Evolutionary conservation across 805 yeast species (phyloP).

Genomic region (Ogataea pini): DNA sequence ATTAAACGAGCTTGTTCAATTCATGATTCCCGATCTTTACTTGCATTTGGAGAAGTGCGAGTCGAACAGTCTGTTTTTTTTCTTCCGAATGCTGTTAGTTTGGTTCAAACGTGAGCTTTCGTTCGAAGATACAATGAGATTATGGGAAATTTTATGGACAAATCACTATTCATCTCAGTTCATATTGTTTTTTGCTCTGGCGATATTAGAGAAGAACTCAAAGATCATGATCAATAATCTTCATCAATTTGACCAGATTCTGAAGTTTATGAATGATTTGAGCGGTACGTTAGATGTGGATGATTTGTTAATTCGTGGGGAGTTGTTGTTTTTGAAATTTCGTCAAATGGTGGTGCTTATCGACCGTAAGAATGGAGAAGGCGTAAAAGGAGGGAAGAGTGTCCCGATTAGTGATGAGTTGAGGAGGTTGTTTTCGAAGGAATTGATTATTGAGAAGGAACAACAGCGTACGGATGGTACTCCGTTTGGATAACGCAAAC

Average conservation of each 20-base stretch:
- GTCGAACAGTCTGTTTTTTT: constrained; percentile 86
- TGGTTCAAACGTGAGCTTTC: constrained; percentile 93
- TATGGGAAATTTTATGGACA: constrained; percentile 96
- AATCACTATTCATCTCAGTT: constrained; percentile 84
- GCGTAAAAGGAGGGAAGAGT: too few relatives aligned
- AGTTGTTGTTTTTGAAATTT: constrained; percentile 77
- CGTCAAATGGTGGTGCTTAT: constrained; percentile 76
- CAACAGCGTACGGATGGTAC: constrained; percentile 33
- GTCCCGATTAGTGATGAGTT: constrained; percentile 51
- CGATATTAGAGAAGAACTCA: constrained; percentile 86
- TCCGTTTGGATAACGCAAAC: constrained; percentile 27
- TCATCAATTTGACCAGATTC: constrained; percentile 82
- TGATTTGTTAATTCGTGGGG: constrained; percentile 81
- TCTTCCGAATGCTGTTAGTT: constrained; percentile 90
- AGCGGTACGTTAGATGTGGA: constrained; percentile 73
- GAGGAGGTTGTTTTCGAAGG: constrained; percentile 58
- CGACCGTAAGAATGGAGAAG: constrained; percentile 45
- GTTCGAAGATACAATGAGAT: constrained; percentile 69
- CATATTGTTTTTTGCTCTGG: constrained; percentile 83
- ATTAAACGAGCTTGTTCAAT: constrained; percentile 80
- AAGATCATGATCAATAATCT: constrained; percentile 73
- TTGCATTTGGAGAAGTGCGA: constrained; percentile 85
- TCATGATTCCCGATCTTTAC: constrained; percentile 84
- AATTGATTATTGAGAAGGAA: constrained; percentile 57
- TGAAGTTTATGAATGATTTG: constrained; percentile 89